phyloP scores from a whole-genome alignment of 495 filamentous ascomycete genomes.

The Aspergillus baeticus region DNA sequence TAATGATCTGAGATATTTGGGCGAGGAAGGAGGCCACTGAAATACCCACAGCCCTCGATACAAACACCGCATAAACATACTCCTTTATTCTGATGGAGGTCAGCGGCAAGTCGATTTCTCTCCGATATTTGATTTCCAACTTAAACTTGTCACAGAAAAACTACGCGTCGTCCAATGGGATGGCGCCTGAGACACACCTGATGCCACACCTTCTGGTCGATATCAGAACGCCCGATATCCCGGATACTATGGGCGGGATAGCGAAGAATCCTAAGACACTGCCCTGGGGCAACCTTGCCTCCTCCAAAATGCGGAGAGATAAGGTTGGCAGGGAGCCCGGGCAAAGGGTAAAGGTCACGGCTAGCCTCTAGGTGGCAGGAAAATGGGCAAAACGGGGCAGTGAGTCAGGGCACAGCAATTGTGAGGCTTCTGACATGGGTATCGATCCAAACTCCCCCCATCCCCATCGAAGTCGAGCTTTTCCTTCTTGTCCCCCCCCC shows the following conservation, averaged over 20 bases:
- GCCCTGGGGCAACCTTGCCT: slow-evolving; percentile 2
- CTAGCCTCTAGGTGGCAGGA: not conserved
- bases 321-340: not conserved
- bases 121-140: slow-evolving; percentile 6
- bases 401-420: slow-evolving; percentile 9
- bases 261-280: not conserved
- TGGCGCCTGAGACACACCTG: not conserved
- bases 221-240: slow-evolving; percentile 8
- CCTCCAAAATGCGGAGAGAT: not conserved
- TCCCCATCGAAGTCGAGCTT: not conserved
- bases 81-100: slow-evolving; percentile 2
- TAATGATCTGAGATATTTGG: not conserved
- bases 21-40: slow-evolving; percentile 3
- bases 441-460: not conserved
- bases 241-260: not conserved
- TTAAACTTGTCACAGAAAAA: not conserved
- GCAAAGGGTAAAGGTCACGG: slow-evolving; percentile 9
- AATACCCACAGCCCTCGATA: not conserved
- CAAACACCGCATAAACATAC: not conserved
- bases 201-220: not conserved
- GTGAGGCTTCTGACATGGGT: slow-evolving; percentile 16
- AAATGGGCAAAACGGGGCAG: slow-evolving; percentile 4
- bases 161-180: slow-evolving; percentile 9
- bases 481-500: not conserved
- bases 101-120: slow-evolving; percentile 4